Percentiles rank a stretch among this genome's conserved stretches.
These are phyloP conservation scores for Arabidopsis hybrid DNA, from an alignment of 441 rosid species.

Conservation along the genomic window DNA sequence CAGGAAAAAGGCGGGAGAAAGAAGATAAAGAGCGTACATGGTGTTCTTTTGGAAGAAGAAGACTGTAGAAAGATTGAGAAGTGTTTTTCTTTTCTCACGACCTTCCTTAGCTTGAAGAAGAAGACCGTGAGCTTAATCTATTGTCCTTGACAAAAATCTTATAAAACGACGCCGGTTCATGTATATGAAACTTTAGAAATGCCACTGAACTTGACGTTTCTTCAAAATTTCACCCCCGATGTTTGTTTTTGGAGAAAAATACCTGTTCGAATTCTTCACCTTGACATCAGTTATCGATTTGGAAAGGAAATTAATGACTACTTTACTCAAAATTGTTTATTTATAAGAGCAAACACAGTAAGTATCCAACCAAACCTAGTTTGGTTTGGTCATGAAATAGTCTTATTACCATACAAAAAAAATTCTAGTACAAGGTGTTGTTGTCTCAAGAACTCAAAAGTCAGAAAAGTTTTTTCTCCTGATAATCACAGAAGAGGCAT, in stretches of 20 bases:
- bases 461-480: not conserved
- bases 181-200: not conserved
- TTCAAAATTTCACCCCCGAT: conserved; percentile 18
- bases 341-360: not conserved
- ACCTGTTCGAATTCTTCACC: no score
- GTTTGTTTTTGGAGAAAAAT: not conserved
- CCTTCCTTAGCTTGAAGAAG: conserved; percentile 39
- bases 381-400: not conserved
- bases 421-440: conserved; percentile 14
- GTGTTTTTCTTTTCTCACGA: not conserved
- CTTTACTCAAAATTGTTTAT: conserved; percentile 7
- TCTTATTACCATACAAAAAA: conserved; percentile 28
- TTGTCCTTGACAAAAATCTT: not conserved
- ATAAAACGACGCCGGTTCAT: not conserved
- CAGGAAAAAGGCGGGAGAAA: conserved; percentile 27
- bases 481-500: conserved; percentile 69
- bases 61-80: conserved; percentile 22
- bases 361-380: conserved; percentile 4
- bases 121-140: conserved; percentile 6
- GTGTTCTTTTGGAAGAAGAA: conserved; percentile 8
- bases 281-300: not conserved
- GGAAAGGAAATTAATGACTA: not conserved
- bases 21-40: conserved; percentile 36
- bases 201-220: not conserved
- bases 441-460: conserved; percentile 1